Conservation (phyloP, 2,329 filamentous ascomycete species). For the Dactylellina haptotyla region DNA sequence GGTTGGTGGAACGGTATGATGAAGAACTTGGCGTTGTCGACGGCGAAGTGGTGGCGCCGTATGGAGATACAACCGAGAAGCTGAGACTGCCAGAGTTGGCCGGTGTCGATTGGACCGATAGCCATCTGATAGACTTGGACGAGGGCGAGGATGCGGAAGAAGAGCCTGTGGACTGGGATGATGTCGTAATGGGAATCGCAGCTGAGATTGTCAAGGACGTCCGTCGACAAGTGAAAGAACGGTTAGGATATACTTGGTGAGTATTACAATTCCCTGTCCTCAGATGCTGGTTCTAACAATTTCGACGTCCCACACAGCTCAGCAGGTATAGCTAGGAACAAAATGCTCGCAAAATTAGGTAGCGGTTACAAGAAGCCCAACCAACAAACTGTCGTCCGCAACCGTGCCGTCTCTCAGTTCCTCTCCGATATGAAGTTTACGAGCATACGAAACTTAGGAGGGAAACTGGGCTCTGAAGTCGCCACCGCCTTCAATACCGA, state of each 20-base stretch:
- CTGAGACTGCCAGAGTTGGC: constrained; percentile 63
- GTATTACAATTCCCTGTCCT: not conserved
- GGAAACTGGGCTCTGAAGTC: constrained; percentile 90
- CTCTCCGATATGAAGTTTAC: constrained; percentile 88
- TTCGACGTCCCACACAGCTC: constrained; percentile 64
- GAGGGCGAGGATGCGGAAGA: constrained; percentile 76
- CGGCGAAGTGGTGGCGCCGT: constrained; percentile 68
- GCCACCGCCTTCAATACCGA: constrained; percentile 84
- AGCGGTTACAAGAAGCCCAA: constrained; percentile 94
- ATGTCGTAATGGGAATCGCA: constrained; percentile 84
- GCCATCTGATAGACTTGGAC: constrained; percentile 70
- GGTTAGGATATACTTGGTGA: constrained; percentile 81
- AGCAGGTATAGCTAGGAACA: constrained; percentile 87
- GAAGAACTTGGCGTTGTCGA: constrained; percentile 71
- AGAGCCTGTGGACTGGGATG: constrained; percentile 90
- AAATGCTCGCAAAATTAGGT: constrained; percentile 93
- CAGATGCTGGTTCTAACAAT: not conserved
- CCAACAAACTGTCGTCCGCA: constrained; percentile 90
- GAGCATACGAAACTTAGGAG: constrained; percentile 93
- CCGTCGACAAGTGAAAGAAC: constrained; percentile 73
- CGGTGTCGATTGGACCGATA: constrained; percentile 54
- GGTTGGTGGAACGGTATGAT: constrained; percentile 76
- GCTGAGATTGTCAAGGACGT: constrained; percentile 87
- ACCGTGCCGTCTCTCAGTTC: constrained; percentile 81
- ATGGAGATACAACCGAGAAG: constrained; percentile 75